Percentiles rank a stretch among this genome's conserved stretches.
phyloP scores from a whole-genome alignment of 345 rosid genomes.

The Ceriops tagal region DNA sequence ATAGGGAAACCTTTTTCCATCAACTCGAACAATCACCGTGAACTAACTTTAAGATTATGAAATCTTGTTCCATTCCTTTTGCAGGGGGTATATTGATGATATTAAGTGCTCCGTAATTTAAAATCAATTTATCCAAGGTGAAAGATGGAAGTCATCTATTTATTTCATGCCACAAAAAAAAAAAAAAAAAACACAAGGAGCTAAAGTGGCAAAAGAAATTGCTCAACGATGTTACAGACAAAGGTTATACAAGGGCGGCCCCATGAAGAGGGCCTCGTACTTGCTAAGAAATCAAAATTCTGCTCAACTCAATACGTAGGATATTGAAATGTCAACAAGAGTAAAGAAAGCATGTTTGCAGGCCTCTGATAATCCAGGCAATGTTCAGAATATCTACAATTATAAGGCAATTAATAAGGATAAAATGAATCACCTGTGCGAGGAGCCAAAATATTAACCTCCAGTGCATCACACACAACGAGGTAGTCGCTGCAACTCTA shows the following conservation, averaged over 20 bases:
- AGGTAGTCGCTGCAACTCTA: slow-evolving; percentile 75
- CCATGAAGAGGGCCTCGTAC: neutral
- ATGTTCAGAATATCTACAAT: slow-evolving; percentile 11
- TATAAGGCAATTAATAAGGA: neutral
- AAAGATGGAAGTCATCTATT: no score
- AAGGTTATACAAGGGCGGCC: slow-evolving; percentile 22
- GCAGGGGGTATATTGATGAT: no score
- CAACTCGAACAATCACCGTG: no score
- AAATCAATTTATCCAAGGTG: no score
- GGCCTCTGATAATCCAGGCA: neutral
- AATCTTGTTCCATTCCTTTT: no score
- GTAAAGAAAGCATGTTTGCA: slow-evolving; percentile 7
- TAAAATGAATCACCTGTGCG: neutral
- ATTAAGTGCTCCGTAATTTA: no score
- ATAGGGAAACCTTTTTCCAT: no score
- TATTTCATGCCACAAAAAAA: neutral
- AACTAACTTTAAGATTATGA: no score
- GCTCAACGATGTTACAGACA: slow-evolving; percentile 19
- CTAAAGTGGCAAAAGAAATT: neutral
- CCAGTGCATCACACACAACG: slow-evolving; percentile 40
- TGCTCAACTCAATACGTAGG: slow-evolving; percentile 17
- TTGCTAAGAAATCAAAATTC: slow-evolving; percentile 8
- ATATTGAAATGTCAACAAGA: slow-evolving; percentile 5
- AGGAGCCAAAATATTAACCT: slow-evolving; percentile 13
- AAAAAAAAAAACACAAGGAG: neutral